Evolutionary conservation across 31 red algal genomes (phyloP).

Genomic region (Porphyra umbilicalis): DNA sequence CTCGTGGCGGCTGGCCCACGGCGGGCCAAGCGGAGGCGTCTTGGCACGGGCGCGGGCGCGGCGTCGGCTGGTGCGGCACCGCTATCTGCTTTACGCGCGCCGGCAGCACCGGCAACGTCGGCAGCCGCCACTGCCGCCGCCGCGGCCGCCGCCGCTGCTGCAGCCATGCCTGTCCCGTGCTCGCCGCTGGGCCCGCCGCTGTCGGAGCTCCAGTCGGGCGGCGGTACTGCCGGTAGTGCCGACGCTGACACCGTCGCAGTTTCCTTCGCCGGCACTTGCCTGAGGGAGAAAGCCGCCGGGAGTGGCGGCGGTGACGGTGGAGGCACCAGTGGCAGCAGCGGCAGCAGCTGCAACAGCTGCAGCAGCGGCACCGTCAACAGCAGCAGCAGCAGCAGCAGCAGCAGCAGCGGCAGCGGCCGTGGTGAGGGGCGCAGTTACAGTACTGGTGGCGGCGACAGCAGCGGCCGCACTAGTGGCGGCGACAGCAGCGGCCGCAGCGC

Average conservation of each 20-base stretch:
- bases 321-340: no score
- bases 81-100: not conserved
- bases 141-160: no score
- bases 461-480: not conserved
- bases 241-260: no score
- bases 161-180: not conserved
- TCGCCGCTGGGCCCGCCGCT: not conserved
- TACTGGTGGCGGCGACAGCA: no score
- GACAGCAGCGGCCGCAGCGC: no score
- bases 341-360: not conserved
- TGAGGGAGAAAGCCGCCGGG: not conserved
- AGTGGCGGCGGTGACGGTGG: no score
- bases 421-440: not conserved
- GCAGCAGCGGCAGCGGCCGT: no score
- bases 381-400: no score
- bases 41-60: not conserved
- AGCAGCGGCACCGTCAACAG: not conserved
- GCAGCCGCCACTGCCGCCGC: no score
- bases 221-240: no score
- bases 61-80: not conserved
- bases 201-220: not conserved
- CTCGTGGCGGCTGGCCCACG: no score
- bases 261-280: not conserved
- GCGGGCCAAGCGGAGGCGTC: not conserved
- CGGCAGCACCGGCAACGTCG: no score